These are phyloP conservation scores for Obelidium mucronatum DNA, from an alignment of 192 early-diverging fungal genomes.

Conservation along the genomic window DNA sequence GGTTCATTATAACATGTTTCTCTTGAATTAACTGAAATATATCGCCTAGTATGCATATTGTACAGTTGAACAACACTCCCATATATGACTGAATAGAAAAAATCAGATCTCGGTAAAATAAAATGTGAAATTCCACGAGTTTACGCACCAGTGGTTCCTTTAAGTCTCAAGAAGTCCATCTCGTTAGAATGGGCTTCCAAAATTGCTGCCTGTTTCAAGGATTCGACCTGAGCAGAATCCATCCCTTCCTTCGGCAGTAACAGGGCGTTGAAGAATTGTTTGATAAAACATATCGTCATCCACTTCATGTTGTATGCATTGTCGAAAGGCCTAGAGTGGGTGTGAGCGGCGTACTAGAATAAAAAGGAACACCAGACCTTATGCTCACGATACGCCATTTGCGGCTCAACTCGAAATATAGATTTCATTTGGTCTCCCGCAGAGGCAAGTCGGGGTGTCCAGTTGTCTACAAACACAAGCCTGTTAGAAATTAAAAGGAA, in stretches of 20 bases:
- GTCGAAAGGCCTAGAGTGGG: slow-evolving; percentile 35
- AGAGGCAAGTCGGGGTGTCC: slow-evolving; percentile 12
- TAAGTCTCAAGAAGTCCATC: slow-evolving; percentile 33
- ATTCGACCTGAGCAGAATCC: slow-evolving; percentile 15
- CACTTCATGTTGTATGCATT: slow-evolving; percentile 21
- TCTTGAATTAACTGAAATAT: slow-evolving; percentile 33
- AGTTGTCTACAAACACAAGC: too few relatives aligned
- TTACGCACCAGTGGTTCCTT: slow-evolving; percentile 34
- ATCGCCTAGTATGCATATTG: slow-evolving; percentile 37
- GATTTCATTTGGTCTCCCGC: slow-evolving; percentile 33
- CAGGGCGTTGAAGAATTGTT: slow-evolving; percentile 14
- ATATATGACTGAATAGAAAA: slow-evolving; percentile 34
- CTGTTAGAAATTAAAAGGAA: too few relatives aligned
- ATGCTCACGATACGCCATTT: slow-evolving; percentile 27
- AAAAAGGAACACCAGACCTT: slow-evolving; percentile 19
- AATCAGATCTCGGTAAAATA: background rate
- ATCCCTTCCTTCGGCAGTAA: background rate
- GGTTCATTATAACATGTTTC: slow-evolving; percentile 37
- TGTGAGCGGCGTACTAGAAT: background rate
- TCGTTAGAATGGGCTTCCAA: slow-evolving; percentile 40
- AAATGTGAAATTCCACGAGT: background rate
- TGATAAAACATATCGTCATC: slow-evolving; percentile 36
- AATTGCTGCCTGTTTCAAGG: slow-evolving; percentile 33
- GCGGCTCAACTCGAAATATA: slow-evolving; percentile 45
- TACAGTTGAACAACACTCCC: slow-evolving; percentile 39